Evolutionary conservation across 2,329 filamentous ascomycete species (phyloP).

Genomic region (Alternaria sp.): DNA sequence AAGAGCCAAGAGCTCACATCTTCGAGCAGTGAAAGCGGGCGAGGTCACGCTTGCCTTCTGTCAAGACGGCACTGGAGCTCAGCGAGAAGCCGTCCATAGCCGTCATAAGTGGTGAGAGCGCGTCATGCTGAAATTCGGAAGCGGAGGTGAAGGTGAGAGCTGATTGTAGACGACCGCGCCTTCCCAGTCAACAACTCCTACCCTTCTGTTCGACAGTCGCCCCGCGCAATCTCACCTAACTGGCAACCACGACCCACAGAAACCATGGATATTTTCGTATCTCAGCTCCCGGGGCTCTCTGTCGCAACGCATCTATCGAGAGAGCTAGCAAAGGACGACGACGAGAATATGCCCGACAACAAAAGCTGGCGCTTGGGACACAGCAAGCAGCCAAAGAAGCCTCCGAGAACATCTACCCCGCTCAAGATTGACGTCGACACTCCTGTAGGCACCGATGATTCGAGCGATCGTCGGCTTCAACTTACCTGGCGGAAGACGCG

Average conservation of each 20-base stretch:
- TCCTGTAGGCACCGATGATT: slow-evolving; percentile 14
- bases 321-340: not conserved
- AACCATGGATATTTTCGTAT: slow-evolving; percentile 9
- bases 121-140: not conserved
- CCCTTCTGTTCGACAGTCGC: not conserved
- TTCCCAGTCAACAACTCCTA: not conserved
- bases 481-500: slow-evolving; percentile 34
- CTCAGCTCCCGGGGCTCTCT: slow-evolving; percentile 8
- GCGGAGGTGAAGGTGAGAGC: slow-evolving; percentile 3
- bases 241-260: slow-evolving; percentile 1
- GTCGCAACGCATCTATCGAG: slow-evolving; percentile 8
- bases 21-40: not conserved
- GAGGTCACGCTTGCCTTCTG: not conserved
- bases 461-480: slow-evolving; percentile 20
- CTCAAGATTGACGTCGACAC: slow-evolving; percentile 12
- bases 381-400: slow-evolving; percentile 25
- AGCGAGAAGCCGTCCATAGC: not conserved
- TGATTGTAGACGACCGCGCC: not conserved
- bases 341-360: slow-evolving; percentile 24
- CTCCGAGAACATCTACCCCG: slow-evolving; percentile 16
- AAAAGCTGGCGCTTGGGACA: slow-evolving; percentile 34
- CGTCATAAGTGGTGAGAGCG: not conserved
- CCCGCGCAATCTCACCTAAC: not conserved
- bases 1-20: not conserved
- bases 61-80: not conserved